Evolutionary conservation across 305 asterid genomes (phyloP).

Genomic region (Ajuga reptans): DNA sequence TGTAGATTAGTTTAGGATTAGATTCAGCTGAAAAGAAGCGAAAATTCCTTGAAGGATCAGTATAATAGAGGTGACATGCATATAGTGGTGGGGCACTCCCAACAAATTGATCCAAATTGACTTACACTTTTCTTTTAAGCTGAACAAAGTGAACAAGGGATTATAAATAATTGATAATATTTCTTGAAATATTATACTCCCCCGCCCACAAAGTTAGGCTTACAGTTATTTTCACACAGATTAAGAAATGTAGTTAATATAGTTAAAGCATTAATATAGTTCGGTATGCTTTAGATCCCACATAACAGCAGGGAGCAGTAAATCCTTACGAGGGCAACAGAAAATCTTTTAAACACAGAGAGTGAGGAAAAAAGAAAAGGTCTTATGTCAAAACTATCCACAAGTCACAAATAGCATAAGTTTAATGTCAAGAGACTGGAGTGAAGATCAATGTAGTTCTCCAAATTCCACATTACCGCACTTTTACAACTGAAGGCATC

Average conservation of each 20-base stretch:
- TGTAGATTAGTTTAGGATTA: neutral
- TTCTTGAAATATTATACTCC: neutral
- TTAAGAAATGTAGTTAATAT: no score
- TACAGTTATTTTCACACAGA: no score
- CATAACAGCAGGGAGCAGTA: neutral
- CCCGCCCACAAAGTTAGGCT: no score
- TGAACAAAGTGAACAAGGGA: neutral
- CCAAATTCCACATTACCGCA: no score
- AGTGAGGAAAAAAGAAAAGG: neutral
- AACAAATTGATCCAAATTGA: neutral
- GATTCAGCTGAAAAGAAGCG: neutral
- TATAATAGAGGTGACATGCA: neutral
- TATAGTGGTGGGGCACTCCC: neutral
- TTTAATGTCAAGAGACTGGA: no score
- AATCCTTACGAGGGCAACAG: neutral
- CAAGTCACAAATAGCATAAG: no score
- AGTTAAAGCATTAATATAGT: neutral
- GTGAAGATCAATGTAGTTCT: no score
- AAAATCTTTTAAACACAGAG: neutral
- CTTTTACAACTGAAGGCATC: conserved; percentile 7
- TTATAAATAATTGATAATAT: neutral
- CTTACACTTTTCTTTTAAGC: neutral
- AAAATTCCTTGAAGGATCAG: neutral
- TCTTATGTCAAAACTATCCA: neutral
- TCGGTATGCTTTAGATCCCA: neutral